A percentile compares a stretch with the other conserved stretches of the same genome.
Conservation (phyloP, 106 monocot species). For the Apostasia ramifera region DNA sequence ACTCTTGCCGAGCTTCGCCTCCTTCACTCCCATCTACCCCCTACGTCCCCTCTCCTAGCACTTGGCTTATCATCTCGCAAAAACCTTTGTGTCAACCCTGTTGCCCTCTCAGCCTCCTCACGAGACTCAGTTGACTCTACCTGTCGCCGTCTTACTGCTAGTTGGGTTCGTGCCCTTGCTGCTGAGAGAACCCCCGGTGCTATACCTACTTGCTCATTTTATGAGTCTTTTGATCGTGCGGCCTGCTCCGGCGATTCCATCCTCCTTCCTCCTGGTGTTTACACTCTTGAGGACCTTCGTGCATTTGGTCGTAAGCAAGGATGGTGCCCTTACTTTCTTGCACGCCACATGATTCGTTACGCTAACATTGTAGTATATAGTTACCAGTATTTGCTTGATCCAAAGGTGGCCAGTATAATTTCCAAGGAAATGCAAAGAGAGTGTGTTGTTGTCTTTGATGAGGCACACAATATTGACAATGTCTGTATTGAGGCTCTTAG, state of each 20-base stretch:
- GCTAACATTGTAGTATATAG: conserved; percentile 95
- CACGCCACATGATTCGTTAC: conserved; percentile 66
- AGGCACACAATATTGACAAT: conserved; percentile 99
- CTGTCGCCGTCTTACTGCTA: conserved; percentile 88
- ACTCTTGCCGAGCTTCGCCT: conserved; percentile 97
- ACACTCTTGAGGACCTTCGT: conserved; percentile 75
- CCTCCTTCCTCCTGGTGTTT: conserved; percentile 77
- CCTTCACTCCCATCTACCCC: conserved; percentile 43
- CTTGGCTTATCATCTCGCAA: conserved; percentile 88
- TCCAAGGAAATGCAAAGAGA: conserved; percentile 94
- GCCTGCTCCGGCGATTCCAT: conserved; percentile 34
- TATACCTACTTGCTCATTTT: conserved; percentile 54
- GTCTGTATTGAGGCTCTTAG: conserved; percentile 98
- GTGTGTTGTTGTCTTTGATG: conserved; percentile 93
- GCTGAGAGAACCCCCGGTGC: conserved; percentile 29
- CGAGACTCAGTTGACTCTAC: conserved; percentile 88
- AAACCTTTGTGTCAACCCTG: conserved; percentile 88
- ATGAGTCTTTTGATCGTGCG: conserved; percentile 53
- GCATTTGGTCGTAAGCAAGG: conserved; percentile 50
- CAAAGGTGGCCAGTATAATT: conserved; percentile 91
- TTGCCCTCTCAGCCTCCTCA: conserved; percentile 48
- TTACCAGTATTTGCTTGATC: conserved; percentile 92
- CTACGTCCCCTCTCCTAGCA: conserved; percentile 43
- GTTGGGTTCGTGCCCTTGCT: conserved; percentile 76
- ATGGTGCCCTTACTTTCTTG: conserved; percentile 91